Base-by-base conservation (phyloP, 2,329 filamentous ascomycete species). In the Fusarium camptoceras region DNA sequence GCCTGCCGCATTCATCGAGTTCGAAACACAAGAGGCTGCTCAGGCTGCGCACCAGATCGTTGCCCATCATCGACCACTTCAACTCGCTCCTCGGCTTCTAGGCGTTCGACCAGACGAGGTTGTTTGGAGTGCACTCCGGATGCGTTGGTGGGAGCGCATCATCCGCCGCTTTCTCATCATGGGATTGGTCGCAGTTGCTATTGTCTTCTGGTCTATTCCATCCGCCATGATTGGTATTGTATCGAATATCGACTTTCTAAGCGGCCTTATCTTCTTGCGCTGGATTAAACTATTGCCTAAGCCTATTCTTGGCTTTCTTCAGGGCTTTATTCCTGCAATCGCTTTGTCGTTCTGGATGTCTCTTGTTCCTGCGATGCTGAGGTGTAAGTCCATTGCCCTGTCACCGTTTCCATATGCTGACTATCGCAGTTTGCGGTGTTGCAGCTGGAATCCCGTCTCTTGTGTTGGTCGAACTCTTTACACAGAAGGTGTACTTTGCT, bases 1-100 rank as follows among this genome's bases (percentile, higher is more conserved):
- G 31, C 89, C 91, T 16, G 91, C 94, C 24, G 93, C 96, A 14
- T 99, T 99, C 75, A 90, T 99, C 70, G 94, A 98, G 78, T 99
- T 98, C 76, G 86, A 88, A 66, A 89, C 87, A 3, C 93, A 97
- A 77, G 88, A 91, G 58, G 92, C 93, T 59, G 96, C 96, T 16
- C 94, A 99, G 80, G 86, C 88, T 55, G 95, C 95, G 16, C 95
- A 89, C 78, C 96, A 99, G 79, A 90, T 92, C 25, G 85, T 98
- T 11, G 90, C 94, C 5, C 94, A 97, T 79, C 94, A 97, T 80
- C 90, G 93, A 61, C 91, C 93, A 34, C 83, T 97, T 39, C 93
- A 95, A 77, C 94, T 99, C 90, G 87, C 92, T 6, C 94, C 94
- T 28, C 90, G 94, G 25, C 93, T 92, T 75, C 92, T 97, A 56